Conservation (phyloP, 2,329 filamentous ascomycete genomes). For the Orbilia oligospora region DNA sequence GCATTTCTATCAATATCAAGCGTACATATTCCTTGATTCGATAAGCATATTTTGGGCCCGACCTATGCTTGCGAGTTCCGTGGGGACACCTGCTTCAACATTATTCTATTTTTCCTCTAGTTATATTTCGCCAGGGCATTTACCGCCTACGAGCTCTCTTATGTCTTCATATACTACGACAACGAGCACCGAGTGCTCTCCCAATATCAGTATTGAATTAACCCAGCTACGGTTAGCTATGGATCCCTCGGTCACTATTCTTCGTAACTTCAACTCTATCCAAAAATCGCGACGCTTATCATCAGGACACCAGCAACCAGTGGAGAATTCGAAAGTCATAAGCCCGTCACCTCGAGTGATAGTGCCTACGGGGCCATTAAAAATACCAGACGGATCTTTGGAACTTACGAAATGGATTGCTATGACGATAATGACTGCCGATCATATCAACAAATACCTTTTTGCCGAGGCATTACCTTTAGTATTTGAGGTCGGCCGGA, state of each 20-base stretch:
- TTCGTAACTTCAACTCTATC: slow-evolving; percentile 20
- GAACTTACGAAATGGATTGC: slow-evolving; percentile 47
- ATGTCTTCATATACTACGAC: slow-evolving; percentile 23
- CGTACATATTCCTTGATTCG: not conserved
- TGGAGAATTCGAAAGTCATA: not conserved
- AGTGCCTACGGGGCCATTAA: not conserved
- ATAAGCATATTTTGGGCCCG: not conserved
- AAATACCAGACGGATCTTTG: slow-evolving; percentile 34
- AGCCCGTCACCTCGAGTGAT: not conserved
- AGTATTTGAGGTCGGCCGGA: slow-evolving; percentile 39
- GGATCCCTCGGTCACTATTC: slow-evolving; percentile 27
- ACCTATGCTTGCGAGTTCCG: too few species aligned
- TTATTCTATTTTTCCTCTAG: too few species aligned
- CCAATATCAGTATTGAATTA: not conserved
- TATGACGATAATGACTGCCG: slow-evolving; percentile 46
- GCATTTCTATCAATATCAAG: not conserved
- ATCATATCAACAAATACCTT: slow-evolving; percentile 57
- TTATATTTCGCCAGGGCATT: too few species aligned
- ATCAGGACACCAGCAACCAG: not conserved
- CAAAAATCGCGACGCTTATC: slow-evolving; percentile 7
- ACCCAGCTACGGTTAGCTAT: slow-evolving; percentile 17
- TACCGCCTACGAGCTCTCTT: too few species aligned
- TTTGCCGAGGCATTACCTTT: slow-evolving; percentile 36
- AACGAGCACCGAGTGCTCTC: slow-evolving; percentile 34
- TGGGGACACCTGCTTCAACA: too few species aligned